phyloP scores from a whole-genome alignment of 257 asterid genomes.

The Solanum appendiculatum region DNA sequence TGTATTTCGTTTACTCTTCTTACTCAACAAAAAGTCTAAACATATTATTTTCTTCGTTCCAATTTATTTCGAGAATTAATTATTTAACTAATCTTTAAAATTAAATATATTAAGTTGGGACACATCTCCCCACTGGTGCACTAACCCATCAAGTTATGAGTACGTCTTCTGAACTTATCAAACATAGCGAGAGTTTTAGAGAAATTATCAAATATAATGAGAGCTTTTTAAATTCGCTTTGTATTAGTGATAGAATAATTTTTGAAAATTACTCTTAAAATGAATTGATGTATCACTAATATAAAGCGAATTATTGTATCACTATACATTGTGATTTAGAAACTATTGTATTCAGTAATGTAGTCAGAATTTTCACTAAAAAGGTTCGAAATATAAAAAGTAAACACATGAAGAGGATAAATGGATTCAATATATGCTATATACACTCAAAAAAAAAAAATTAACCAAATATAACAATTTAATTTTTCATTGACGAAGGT shows the following conservation, averaged over 20 bases:
- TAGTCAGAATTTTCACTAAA: no score
- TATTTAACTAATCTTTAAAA: neutral
- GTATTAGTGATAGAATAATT: no score
- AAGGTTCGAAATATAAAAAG: accelerated
- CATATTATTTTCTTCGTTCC: neutral
- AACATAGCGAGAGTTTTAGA: neutral
- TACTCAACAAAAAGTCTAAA: neutral
- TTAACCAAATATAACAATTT: no score
- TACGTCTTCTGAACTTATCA: neutral
- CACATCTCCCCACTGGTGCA: neutral
- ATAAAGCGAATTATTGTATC: neutral
- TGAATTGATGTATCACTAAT: neutral
- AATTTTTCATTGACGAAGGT: neutral
- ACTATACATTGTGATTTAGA: neutral
- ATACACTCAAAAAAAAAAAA: no score
- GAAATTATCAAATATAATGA: neutral
- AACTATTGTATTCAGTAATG: accelerated
- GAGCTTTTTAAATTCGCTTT: no score
- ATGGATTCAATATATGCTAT: no score
- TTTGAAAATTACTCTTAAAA: no score
- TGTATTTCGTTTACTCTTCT: neutral
- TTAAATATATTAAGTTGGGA: neutral
- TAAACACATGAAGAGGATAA: no score
- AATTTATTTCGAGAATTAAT: neutral
- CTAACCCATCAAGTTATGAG: neutral